Base-by-base conservation (phyloP, 768 basidiomycete genomes). In the Tephrocybe sp. region DNA sequence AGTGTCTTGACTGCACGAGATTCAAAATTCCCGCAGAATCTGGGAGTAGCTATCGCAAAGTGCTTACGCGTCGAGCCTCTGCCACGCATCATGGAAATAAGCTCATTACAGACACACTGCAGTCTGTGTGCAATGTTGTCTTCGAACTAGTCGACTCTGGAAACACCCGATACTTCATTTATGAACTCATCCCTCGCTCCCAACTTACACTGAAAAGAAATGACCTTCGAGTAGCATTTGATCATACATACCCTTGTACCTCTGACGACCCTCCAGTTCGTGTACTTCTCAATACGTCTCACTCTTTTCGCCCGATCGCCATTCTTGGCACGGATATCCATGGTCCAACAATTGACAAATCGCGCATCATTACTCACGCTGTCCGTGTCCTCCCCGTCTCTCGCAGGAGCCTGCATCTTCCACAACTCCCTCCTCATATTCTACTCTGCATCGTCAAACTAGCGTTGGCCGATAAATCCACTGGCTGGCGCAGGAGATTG, bases 371-470 rank as follows among this genome's bases (percentile, higher is more conserved):
- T 19, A 22, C 25, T 18, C 44, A 42, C 19, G 34, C 39, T 5
- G 39, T 47, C 12, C 51, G 51, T 8, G 39, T 52, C 26, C 2
- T 47, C 8, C 51, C 44, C 25, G 18, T 38, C 6, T 36, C 32
- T 25, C 35, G 40, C 32, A 30, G 32, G 16, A 31, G 15, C 9
- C 26, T 18, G 21, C 21, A 28, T n/a, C 12, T 22, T 34, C 31
- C 38, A 9, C 1, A 7, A 8, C 45, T 52, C 21, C 51, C 39
- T 11, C 39, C 32, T 11, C 3, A 21, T 12, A 11, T 47, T 37
- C 13, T 47, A 7, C 22, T 21, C 11, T 8, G 8, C 9, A 47
- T 52, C 39, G 16, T 43, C 31, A 43, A 47, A 34, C 34, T 42
- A 11, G 44, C 45, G 0, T 25, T 52, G 3, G 44, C 26, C 4